Evolutionary conservation across 208 protist species (phyloP), one percentile per base, ranked within the genome.

Genomic region (Acanthamoeba lenticulata): DNA sequence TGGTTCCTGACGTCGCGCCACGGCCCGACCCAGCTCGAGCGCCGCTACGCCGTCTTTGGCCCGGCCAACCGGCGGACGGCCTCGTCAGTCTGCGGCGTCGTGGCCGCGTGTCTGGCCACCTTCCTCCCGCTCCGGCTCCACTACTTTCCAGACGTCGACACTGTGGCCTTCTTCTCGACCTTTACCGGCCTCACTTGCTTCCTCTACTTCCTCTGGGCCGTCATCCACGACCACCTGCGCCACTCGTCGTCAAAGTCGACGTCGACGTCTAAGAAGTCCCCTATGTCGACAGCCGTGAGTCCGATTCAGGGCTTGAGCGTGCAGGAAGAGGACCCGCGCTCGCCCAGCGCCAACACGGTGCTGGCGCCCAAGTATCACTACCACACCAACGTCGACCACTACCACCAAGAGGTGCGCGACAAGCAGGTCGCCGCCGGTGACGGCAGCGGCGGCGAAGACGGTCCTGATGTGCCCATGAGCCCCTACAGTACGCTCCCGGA

Each of bases 351-450:
- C 3, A 34, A 13, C 38, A 77, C 67, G 19, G 67, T 77, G 21
- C 67, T 77, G 67, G 19, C 67, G 38, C 32, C 67, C 67, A 77
- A 77, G 67, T 77, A 77, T n/a, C 67, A 77, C 67, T 77, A 44
- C 67, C 67, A 77, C 67, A 77, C 67, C 17, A 44, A 77, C 67
- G 67, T 44, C 24, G 67, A 13, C 34, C 67, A 77, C 67, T 77
- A 77, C 67, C 67, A 44, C 67, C 67, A 77, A 29, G 67, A 77
- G 67, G 38, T 77, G 29, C 67, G 29, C 67, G 67, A 77, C 1
- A 77, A 77, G 38, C 32, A 77, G 67, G 38, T 5, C 11, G 11
- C 5, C 27, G 11, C 5, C 60, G 21, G 5, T 69, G 60, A 32
- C 32, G 6, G 38, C 34, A 34, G n/a, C 57, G 27, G 27, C 57